These are phyloP conservation scores for Cryptosporidium sp. DNA, from an alignment of 169 alveolate genomes.

Conservation along the genomic window DNA sequence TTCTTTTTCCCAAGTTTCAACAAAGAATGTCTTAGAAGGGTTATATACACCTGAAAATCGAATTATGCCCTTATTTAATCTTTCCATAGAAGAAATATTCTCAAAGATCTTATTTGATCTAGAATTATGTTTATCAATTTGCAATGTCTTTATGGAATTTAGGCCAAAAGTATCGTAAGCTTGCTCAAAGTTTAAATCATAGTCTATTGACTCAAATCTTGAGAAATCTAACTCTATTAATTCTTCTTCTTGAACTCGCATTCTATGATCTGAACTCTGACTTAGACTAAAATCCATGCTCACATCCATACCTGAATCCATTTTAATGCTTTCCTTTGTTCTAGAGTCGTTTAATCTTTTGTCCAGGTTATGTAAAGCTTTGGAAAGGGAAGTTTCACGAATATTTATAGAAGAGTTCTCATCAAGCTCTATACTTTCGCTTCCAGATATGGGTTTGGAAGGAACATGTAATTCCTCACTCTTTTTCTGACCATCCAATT, in stretches of 20 bases:
- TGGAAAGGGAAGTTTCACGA: neutral
- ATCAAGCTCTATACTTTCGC: neutral
- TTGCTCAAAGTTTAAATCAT: neutral
- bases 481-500: neutral
- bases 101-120: slow-evolving; percentile 18
- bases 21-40: slow-evolving; percentile 12
- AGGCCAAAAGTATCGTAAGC: slow-evolving; percentile 7
- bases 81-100: neutral
- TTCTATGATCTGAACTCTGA: neutral
- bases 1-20: slow-evolving; percentile 31
- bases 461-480: neutral
- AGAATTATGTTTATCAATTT: neutral
- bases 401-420: neutral
- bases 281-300: neutral
- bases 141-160: neutral
- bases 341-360: neutral
- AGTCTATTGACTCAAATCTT: neutral
- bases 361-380: neutral
- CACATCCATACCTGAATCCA: neutral
- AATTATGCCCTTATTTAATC: neutral
- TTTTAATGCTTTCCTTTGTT: neutral
- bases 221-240: neutral
- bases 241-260: neutral
- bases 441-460: neutral
- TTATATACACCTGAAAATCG: slow-evolving; percentile 35